Evolutionary conservation across 805 yeast genomes (phyloP), one percentile per base, ranked within the genome.

Genomic region (Metschnikowia vanudenii): DNA sequence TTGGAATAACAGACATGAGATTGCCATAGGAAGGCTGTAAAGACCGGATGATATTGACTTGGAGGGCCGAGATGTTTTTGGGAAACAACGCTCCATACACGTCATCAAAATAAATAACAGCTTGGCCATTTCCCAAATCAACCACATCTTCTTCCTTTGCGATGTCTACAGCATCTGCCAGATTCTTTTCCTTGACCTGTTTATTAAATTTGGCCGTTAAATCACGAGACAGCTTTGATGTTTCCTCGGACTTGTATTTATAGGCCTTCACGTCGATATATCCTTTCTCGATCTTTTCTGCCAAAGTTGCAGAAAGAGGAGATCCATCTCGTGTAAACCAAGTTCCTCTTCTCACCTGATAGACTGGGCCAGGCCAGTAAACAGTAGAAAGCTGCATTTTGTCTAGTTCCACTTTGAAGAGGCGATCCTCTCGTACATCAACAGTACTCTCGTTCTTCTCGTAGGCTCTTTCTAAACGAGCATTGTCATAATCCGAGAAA

Each of bases 341-440:
- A 1, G 81, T 62, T 1, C 96, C 96, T 45, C 97, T 69, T 38
- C 96, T 72, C 1, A 92, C 85, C 49, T 87, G 90, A 60, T 82
- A 92, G 0, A 71, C 67, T 0, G 97, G 94, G 1, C 97, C 97
- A 7, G 80, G 82, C 97, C 97, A 92, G 61, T 82, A 92, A 0
- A 83, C 76, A 0, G 98, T 95, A 3, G 66, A 53, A 56, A 91
- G 62, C 40, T 73, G 74, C 64, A 81, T 74, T 6, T 67, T 63
- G 0, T 59, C 51, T 17, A 92, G 50, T 57, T 88, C 81, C 4
- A 89, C 96, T 56, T 81, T 80, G 57, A 86, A 87, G 20, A 92
- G 68, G 19, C 79, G 78, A 59, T 91, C 98, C 57, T 88, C 96
- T 59, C 84, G 84, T 1, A 92, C 97, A 1, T 78, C 76, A 3